Evolutionary conservation across 2,329 filamentous ascomycete genomes (phyloP).

Genomic region (Talaromyces rugulosus): DNA sequence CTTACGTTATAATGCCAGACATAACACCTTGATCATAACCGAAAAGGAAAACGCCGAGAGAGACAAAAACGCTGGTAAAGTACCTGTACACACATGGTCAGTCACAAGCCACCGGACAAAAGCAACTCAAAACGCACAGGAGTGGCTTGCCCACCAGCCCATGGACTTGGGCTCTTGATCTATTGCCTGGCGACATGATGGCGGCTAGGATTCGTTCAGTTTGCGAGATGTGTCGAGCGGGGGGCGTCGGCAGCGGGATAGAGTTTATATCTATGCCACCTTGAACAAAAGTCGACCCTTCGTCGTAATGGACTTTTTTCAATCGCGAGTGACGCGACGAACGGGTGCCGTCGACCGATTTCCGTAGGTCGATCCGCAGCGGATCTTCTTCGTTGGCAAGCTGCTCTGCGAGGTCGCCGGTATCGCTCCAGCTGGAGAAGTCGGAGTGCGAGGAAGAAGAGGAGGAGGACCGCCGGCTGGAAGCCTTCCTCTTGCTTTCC

Average conservation of each 20-base stretch:
- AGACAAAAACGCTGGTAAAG: constrained; percentile 80
- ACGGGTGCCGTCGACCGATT: constrained; percentile 57
- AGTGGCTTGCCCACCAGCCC: constrained; percentile 94
- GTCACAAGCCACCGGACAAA: background rate
- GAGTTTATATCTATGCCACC: constrained; percentile 31
- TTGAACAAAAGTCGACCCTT: constrained; percentile 18
- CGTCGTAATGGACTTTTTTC: constrained; percentile 60
- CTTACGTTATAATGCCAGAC: constrained; percentile 66
- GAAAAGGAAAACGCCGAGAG: constrained; percentile 61
- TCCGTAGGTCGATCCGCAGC: constrained; percentile 64
- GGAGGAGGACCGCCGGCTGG: constrained; percentile 48
- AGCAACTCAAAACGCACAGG: constrained; percentile 57
- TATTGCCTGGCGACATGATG: constrained; percentile 79
- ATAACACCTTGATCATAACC: constrained; percentile 64
- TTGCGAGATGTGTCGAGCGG: constrained; percentile 59
- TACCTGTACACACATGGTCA: constrained; percentile 55
- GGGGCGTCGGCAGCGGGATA: constrained; percentile 72
- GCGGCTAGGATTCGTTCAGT: constrained; percentile 67
- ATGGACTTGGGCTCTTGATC: constrained; percentile 66
- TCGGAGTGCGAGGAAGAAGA: constrained; percentile 52
- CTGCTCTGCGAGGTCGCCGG: constrained; percentile 91
- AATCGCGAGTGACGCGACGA: constrained; percentile 29
- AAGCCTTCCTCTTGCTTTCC: constrained; percentile 47
- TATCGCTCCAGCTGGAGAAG: constrained; percentile 87
- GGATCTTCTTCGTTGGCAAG: constrained; percentile 78